Percentiles rank a stretch among this genome's conserved stretches.
phyloP scores from a whole-genome alignment of 306 rosid species.

The Trichosanthes cucumerina region DNA sequence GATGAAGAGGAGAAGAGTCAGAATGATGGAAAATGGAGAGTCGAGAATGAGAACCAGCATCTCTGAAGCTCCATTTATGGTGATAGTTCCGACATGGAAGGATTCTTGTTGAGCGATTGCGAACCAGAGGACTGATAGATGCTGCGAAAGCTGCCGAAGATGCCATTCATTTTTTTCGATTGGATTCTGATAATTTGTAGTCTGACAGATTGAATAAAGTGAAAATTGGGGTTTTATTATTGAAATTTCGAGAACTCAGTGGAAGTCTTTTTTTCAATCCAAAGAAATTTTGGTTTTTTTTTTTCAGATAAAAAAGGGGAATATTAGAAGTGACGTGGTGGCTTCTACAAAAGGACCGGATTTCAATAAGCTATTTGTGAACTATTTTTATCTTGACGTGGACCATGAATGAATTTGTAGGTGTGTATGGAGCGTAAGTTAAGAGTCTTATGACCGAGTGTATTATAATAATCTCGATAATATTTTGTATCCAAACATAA shows the following conservation, averaged over 20 bases:
- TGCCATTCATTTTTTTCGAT: slow-evolving; percentile 24
- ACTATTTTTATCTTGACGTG: not conserved
- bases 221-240: not conserved
- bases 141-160: not conserved
- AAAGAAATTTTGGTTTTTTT: not conserved
- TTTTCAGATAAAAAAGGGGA: no score
- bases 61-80: slow-evolving; percentile 11
- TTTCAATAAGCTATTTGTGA: not conserved
- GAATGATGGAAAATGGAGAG: slow-evolving; percentile 45
- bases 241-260: not conserved
- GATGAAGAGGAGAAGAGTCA: slow-evolving; percentile 34
- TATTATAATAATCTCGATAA: no score
- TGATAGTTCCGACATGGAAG: slow-evolving; percentile 14
- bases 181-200: not conserved
- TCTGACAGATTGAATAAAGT: not conserved
- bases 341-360: not conserved
- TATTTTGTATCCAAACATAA: no score
- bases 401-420: no score
- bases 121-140: slow-evolving; percentile 21
- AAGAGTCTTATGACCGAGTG: no score
- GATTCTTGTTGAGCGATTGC: slow-evolving; percentile 25
- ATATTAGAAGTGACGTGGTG: not conserved
- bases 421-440: no score
- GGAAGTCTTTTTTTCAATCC: not conserved
- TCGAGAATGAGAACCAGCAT: slow-evolving; percentile 37